Base-by-base conservation (phyloP, 345 rosid species). In the Geranium brycei region DNA sequence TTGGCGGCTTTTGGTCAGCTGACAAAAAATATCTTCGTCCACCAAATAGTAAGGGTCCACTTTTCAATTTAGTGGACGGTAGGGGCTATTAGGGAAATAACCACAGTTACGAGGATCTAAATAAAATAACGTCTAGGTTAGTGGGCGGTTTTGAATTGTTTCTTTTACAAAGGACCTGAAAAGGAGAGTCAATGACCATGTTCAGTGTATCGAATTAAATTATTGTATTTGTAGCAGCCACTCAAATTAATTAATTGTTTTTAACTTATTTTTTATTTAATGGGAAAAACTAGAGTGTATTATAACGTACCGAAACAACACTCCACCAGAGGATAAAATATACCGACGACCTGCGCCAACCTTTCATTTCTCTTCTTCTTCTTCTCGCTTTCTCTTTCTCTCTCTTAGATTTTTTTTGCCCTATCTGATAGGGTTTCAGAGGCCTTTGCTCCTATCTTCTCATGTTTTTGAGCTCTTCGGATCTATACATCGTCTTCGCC, bases 371-470 rank as follows among this genome's bases (percentile, higher is more conserved):
- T 17, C 66, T 18, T 58, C 2, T 2, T 23, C 28, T 23, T n/a
- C n/a, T n/a, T n/a, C 28, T 23, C 28, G 28, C 28, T 23, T 59
- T 51, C 17, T 59, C 41, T 38, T 69, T 23, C 63, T 57, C 56
- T 23, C 19, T 7, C 17, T 16, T 0, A 8, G 40, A 4, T 2
- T 4, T 23, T 51, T 90, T 91, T 88, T 84, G 79, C 99, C 99
- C 97, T 87, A 79, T 81, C 68, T 68, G 59, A 68, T 87, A 86
- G 95, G 97, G 97, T 87, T 89, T 60, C 69, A 40, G 10, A 40
- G 56, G 59, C 59, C 76, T 61, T 66, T 71, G 81, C 71, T 68
- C 30, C n/a, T 70, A 31, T 57, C 69, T 41, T 72, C 80, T 81
- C 79, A 93, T 91, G 95, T 80, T 75, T 64, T 61, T 77, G 1